Evolutionary conservation across 768 basidiomycete genomes (phyloP).

Genomic region (Pleurotus giganteus): DNA sequence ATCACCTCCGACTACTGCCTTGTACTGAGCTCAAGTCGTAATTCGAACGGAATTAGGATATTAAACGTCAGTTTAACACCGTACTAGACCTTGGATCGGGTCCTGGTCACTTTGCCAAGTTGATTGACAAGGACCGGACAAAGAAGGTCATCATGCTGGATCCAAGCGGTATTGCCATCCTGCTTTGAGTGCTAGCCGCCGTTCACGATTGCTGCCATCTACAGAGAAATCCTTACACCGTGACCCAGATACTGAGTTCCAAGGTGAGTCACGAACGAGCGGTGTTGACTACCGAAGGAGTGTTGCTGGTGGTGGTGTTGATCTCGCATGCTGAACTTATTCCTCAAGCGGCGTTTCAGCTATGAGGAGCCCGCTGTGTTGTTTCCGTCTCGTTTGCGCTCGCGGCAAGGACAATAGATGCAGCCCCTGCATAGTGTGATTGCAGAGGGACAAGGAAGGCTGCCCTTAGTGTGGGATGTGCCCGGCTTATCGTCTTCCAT

Average conservation of each 20-base stretch:
- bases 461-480: no score
- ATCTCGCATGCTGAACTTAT: no score
- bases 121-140: conserved; percentile 67
- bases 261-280: conserved; percentile 47
- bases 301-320: no score
- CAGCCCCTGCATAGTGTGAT: no score
- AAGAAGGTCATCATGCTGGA: conserved; percentile 84
- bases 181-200: not conserved
- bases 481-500: no score
- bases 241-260: conserved; percentile 77
- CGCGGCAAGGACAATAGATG: no score
- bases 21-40: conserved; percentile 4
- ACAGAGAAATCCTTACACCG: conserved; percentile 70
- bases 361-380: no score
- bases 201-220: not conserved
- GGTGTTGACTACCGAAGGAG: not conserved
- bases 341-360: no score
- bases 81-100: conserved; percentile 90
- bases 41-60: conserved; percentile 58
- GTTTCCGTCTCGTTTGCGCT: no score
- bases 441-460: no score
- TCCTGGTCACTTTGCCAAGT: conserved; percentile 86
- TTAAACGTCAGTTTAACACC: conserved; percentile 77
- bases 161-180: conserved; percentile 59
- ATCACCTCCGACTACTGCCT: conserved; percentile 10